phyloP scores from a whole-genome alignment of 345 rosid genomes.

The Psidium guajava region DNA sequence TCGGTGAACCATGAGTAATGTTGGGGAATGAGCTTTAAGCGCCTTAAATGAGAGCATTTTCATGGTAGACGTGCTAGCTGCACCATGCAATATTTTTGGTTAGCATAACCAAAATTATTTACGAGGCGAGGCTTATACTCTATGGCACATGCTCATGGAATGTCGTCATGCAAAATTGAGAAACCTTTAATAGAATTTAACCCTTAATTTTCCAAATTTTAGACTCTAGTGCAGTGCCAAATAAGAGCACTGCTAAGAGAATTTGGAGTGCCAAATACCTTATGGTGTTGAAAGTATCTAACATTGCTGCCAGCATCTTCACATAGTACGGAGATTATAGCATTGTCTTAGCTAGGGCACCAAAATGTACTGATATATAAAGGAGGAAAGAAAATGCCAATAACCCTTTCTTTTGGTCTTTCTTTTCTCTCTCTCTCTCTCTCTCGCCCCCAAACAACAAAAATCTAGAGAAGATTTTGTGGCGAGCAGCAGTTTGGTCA shows the following conservation, averaged over 20 bases:
- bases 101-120: background rate
- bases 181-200: background rate
- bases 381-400: background rate
- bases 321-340: background rate
- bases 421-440: background rate
- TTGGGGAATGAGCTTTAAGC: background rate
- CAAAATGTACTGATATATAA: background rate
- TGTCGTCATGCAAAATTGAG: background rate
- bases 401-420: background rate
- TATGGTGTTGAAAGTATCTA: background rate
- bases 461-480: background rate
- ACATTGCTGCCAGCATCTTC: background rate
- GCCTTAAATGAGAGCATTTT: background rate
- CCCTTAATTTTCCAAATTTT: background rate
- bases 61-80: background rate
- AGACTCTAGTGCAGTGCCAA: background rate
- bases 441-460: background rate
- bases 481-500: background rate
- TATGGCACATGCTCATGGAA: background rate
- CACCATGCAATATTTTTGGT: background rate
- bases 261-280: background rate
- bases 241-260: background rate
- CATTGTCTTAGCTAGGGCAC: background rate
- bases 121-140: background rate
- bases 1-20: background rate